Base-by-base conservation (phyloP, 805 yeast genomes). In the Saturnispora quitensis region DNA sequence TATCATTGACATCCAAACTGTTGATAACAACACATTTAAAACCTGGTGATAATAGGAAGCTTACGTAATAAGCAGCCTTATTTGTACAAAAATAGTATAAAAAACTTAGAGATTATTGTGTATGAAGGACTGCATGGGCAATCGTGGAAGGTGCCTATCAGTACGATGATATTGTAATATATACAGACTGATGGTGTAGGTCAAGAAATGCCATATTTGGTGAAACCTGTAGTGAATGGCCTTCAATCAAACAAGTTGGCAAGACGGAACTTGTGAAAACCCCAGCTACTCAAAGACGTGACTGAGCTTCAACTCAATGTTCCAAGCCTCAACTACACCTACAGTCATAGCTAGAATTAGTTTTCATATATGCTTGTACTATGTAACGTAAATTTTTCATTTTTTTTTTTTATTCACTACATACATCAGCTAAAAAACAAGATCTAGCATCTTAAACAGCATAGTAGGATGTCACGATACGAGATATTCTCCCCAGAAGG, bases 401-500 rank as follows among this genome's bases (percentile, higher is more conserved):
- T 20, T 45, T 34, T 18, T 33, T 33, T 34, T 22, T 31, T 33
- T 15, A 31, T 24, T 40, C 3, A 6, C 4, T 40, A 40, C 1
- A 20, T 18, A 35, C 18, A 35, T 35, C 18, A 12, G 8, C 10
- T 38, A 18, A 18, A 20, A 7, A 47, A 20, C 8, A 25, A 40
- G 27, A 18, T 10, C 17, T 9, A 18, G 22, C 7, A 15, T 35
- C 25, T 10, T 20, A 12, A 17, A 33, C 33, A 27, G 13, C 24
- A 17, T 12, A 13, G 7, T 17, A 27, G 15, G 17, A 65, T 65
- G 68, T 63, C 66, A 40, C 57, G 86, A 51, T 68, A 81, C 59
- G 99, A 93, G 72, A 68, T 93, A 44, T 91, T 87, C 64, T 90
- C 97, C 0, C 97, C 97, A 6, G 98, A 93, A 68, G 99, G 99